Evolutionary conservation across 2,329 filamentous ascomycete genomes (phyloP).

Genomic region (Pseudocercospora fuligena): DNA sequence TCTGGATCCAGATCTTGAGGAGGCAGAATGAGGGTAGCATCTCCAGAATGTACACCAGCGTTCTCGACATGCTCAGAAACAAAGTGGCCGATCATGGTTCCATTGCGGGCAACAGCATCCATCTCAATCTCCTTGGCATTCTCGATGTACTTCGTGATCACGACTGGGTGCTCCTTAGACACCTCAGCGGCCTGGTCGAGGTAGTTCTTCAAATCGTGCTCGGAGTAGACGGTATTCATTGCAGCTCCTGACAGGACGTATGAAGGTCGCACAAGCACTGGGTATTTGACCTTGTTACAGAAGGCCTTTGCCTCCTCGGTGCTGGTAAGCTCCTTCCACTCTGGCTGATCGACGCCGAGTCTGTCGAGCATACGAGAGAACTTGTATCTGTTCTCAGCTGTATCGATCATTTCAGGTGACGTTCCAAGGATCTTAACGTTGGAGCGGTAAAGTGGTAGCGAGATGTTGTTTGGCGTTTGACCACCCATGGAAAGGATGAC

Average conservation of each 20-base stretch:
- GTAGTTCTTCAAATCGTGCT: slow-evolving; percentile 87
- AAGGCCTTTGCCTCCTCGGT: slow-evolving; percentile 88
- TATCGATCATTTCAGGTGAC: slow-evolving; percentile 98
- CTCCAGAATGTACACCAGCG: slow-evolving; percentile 96
- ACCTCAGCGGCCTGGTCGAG: slow-evolving; percentile 90
- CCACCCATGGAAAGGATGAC: slow-evolving; percentile 96
- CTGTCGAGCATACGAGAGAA: slow-evolving; percentile 97
- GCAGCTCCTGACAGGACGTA: slow-evolving; percentile 96
- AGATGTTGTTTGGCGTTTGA: slow-evolving; percentile 97
- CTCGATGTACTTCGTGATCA: slow-evolving; percentile 99
- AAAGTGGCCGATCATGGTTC: slow-evolving; percentile 90
- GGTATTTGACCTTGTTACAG: slow-evolving; percentile 87
- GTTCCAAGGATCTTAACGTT: slow-evolving; percentile 94
- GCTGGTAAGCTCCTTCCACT: slow-evolving; percentile 97
- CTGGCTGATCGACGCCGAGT: slow-evolving; percentile 92
- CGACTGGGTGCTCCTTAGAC: slow-evolving; percentile 92
- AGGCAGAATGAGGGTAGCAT: slow-evolving; percentile 91
- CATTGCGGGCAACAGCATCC: slow-evolving; percentile 93
- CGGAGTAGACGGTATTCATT: slow-evolving; percentile 99
- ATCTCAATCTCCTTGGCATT: slow-evolving; percentile 99
- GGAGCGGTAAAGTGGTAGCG: slow-evolving; percentile 81
- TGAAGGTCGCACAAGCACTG: slow-evolving; percentile 91
- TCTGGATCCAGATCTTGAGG: slow-evolving; percentile 90
- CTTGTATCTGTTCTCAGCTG: slow-evolving; percentile 96
- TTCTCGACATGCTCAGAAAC: slow-evolving; percentile 99